Evolutionary conservation across 805 yeast genomes (phyloP).

Genomic region (Blastobotrys chiropterorum): DNA sequence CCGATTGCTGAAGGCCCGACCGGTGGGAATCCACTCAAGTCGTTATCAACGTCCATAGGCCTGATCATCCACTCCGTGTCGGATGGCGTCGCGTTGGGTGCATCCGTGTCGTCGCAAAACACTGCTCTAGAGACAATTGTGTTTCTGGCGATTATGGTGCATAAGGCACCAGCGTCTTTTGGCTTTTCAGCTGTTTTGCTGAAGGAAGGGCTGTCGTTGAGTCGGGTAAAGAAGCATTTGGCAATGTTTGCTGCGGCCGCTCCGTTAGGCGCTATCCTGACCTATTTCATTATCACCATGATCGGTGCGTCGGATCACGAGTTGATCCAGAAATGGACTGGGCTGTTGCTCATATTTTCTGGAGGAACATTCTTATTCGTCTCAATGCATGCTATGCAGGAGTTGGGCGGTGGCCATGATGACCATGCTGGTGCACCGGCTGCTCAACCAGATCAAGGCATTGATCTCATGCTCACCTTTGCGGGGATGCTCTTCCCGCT

Average conservation of each 20-base stretch:
- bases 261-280: slow-evolving; percentile 51
- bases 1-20: neutral
- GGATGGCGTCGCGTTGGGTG: slow-evolving; percentile 70
- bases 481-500: slow-evolving; percentile 30
- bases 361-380: slow-evolving; percentile 73
- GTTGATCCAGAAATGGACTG: slow-evolving; percentile 38
- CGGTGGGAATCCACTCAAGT: slow-evolving; percentile 25
- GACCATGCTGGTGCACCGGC: neutral
- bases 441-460: slow-evolving; percentile 1
- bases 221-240: slow-evolving; percentile 41
- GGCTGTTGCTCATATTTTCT: slow-evolving; percentile 49
- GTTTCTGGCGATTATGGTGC: slow-evolving; percentile 56
- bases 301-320: slow-evolving; percentile 16
- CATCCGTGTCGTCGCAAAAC: slow-evolving; percentile 41
- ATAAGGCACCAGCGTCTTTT: slow-evolving; percentile 71
- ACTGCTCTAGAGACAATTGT: slow-evolving; percentile 40
- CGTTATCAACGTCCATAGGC: slow-evolving; percentile 51
- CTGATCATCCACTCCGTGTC: slow-evolving; percentile 59
- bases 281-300: slow-evolving; percentile 36
- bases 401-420: slow-evolving; percentile 16
- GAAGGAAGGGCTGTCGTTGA: slow-evolving; percentile 31
- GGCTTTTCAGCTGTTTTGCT: slow-evolving; percentile 54
- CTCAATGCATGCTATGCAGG: slow-evolving; percentile 56
- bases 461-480: slow-evolving; percentile 22
- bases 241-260: slow-evolving; percentile 52